Evolutionary conservation across 441 rosid genomes (phyloP).

Genomic region (Biscutella auriculata): DNA sequence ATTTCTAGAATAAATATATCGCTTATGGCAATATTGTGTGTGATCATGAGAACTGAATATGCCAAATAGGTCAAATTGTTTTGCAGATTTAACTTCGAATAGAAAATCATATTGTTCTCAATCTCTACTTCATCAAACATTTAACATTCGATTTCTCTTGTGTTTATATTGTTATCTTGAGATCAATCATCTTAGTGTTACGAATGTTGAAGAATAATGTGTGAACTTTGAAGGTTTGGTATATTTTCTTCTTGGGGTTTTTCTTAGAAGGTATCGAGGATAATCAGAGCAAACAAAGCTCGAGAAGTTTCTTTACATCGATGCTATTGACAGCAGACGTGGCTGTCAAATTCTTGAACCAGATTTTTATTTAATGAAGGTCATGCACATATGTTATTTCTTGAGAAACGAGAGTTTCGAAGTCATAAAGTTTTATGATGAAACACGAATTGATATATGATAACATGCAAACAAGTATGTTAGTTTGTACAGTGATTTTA

Average conservation of each 20-base stretch:
- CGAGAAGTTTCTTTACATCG: constrained; percentile 67
- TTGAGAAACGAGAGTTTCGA: no score
- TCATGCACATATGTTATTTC: no score
- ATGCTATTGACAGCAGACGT: constrained; percentile 63
- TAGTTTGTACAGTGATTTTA: no score
- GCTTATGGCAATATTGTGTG: neutral
- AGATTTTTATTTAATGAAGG: no score
- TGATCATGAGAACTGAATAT: neutral
- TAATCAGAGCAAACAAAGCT: constrained; percentile 71
- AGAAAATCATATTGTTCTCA: neutral
- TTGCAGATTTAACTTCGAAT: neutral
- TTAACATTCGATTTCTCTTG: neutral
- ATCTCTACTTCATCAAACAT: neutral
- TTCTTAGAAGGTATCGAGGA: constrained; percentile 75
- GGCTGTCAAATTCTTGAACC: no score
- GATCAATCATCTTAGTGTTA: neutral
- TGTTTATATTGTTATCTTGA: neutral
- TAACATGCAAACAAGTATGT: no score
- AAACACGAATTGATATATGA: no score
- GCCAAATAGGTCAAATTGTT: neutral
- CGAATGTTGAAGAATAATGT: neutral
- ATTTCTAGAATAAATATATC: no score
- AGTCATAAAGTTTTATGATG: no score
- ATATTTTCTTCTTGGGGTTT: constrained; percentile 94
- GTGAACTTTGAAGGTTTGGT: constrained; percentile 33